Base-by-base conservation (phyloP, 2,329 filamentous ascomycete species). In the Microsporum ferrugineum region DNA sequence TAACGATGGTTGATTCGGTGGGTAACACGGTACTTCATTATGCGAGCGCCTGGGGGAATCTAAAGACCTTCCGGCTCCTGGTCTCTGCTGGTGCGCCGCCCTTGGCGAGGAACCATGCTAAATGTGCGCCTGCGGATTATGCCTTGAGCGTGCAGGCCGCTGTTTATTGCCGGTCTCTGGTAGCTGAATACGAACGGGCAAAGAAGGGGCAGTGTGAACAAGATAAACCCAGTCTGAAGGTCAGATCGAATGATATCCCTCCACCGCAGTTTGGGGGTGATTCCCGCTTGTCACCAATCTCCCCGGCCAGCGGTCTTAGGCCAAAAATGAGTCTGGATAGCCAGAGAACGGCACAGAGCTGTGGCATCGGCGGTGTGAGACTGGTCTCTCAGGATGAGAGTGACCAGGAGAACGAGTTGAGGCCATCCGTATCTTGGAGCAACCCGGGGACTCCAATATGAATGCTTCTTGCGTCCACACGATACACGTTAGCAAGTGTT, bases 11-110 rank as follows among this genome's bases (percentile, higher is more conserved):
- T 2, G 90, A 95, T 69, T 68, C 79, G 0, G 82, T 87, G 62
- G 90, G 90, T n/a, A 94, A 95, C 71, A 95, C 89, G 1, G 88
- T 89, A 0, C 78, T 95, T 49, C 90, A 95, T 74, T 91, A 94
- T 75, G 91, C 91, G 10, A 89, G 85, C 68, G 87, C 87, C 53
- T 88, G 88, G 68, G 90, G 90, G 0, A 88, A 92, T 66, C 73
- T 95, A 53, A 84, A 91, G 60, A 87, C 89, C 0, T 75, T 95
- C 60, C 80, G 90, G 49, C 87, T 90, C 39, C 77, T 95, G 59
- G 79, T 95, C 10, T 85, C 87, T 2, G 88, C 88, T 0, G 90
- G 90, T 8, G 89, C 90, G 0, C 86, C 91, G 66, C 83, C 88
- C 0, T 80, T 87, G 60, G 83, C 83, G 60, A 80, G 80, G 66